These are phyloP conservation scores for Xylaria sp. DNA, from an alignment of 2,329 filamentous ascomycete genomes.

Conservation along the genomic window DNA sequence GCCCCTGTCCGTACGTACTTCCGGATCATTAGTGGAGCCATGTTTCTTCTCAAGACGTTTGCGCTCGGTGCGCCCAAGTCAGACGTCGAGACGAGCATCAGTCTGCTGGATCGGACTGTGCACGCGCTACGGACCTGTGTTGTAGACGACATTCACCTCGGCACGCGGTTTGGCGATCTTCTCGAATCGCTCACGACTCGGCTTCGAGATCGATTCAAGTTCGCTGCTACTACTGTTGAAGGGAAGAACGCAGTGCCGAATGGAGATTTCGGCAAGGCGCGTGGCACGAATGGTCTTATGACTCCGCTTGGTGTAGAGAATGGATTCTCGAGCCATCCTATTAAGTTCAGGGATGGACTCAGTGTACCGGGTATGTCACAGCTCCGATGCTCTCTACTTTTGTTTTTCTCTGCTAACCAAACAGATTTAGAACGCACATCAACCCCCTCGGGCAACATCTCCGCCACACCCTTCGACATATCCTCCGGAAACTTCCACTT, in stretches of 20 bases:
- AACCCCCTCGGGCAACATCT: conserved; percentile 58
- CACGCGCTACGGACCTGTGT: conserved; percentile 77
- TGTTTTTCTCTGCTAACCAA: conserved; percentile 20
- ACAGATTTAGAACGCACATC: conserved; percentile 46
- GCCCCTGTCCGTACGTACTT: conserved; percentile 86
- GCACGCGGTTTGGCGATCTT: conserved; percentile 82
- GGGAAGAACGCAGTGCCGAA: conserved; percentile 49
- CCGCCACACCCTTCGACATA: conserved; percentile 67
- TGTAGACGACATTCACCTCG: conserved; percentile 84
- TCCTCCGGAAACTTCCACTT: conserved; percentile 61
- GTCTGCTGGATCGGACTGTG: conserved; percentile 76
- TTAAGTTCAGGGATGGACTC: conserved; percentile 38
- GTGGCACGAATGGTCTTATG: conserved; percentile 38
- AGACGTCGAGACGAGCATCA: conserved; percentile 77
- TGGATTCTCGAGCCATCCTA: conserved; percentile 33
- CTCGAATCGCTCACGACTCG: conserved; percentile 79
- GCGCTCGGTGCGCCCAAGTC: conserved; percentile 79
- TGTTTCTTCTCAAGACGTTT: conserved; percentile 86
- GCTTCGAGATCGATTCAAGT: conserved; percentile 76
- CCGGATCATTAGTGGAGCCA: conserved; percentile 82
- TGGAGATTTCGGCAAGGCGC: conserved; percentile 39
- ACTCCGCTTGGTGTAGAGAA: conserved; percentile 39
- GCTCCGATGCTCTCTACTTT: not conserved
- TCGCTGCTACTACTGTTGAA: conserved; percentile 57
- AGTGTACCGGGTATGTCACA: conserved; percentile 38